Percentiles rank a stretch among this genome's conserved stretches.
Conservation (phyloP, 306 rosid genomes). For the Vigna unguiculata region DNA sequence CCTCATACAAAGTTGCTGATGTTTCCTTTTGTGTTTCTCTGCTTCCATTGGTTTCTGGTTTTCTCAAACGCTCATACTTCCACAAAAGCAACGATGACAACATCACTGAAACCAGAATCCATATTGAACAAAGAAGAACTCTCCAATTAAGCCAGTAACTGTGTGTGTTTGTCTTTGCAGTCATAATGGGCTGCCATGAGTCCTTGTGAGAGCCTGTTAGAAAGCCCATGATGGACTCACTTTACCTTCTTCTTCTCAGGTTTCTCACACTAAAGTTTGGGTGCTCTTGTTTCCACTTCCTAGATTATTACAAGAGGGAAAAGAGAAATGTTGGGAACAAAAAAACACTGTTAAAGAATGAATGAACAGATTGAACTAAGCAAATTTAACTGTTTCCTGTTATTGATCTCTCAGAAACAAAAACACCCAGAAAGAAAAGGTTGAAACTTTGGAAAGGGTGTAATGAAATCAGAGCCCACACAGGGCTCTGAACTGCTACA, state of each 20-base stretch:
- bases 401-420: slow-evolving; percentile 34
- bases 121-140: slow-evolving; percentile 69
- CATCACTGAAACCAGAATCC: slow-evolving; percentile 58
- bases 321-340: slow-evolving; percentile 20
- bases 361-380: slow-evolving; percentile 41
- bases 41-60: slow-evolving; percentile 32
- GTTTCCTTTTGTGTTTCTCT: slow-evolving; percentile 51
- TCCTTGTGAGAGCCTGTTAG: slow-evolving; percentile 75
- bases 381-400: neutral
- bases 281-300: slow-evolving; percentile 39
- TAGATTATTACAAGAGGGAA: slow-evolving; percentile 2
- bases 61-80: slow-evolving; percentile 64
- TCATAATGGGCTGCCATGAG: slow-evolving; percentile 86
- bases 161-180: slow-evolving; percentile 69
- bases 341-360: slow-evolving; percentile 27
- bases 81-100: slow-evolving; percentile 59
- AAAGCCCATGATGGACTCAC: slow-evolving; percentile 64
- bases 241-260: slow-evolving; percentile 29
- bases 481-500: slow-evolving; percentile 25
- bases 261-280: slow-evolving; percentile 37
- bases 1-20: slow-evolving; percentile 72
- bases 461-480: slow-evolving; percentile 7
- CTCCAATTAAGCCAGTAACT: slow-evolving; percentile 96
- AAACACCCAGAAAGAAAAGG: slow-evolving; percentile 35
- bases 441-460: slow-evolving; percentile 35